Evolutionary conservation across 352 stramenopile species (phyloP).

Genomic region (Phytophthora cryptogea): DNA sequence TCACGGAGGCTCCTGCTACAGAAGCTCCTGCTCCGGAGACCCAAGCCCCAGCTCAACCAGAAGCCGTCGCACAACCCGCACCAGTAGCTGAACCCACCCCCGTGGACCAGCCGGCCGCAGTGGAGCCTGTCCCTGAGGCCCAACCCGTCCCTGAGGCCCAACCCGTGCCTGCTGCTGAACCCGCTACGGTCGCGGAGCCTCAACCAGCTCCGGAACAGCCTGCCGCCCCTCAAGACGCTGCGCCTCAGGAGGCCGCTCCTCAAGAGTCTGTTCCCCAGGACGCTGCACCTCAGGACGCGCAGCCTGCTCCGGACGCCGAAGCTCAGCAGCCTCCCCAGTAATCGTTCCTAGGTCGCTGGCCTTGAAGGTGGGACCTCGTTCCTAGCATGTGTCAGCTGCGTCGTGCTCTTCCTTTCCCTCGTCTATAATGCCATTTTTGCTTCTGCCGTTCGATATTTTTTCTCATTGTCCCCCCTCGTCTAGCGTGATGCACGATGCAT

Average conservation of each 20-base stretch:
- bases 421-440: slow-evolving; percentile 31
- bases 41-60: slow-evolving; percentile 8
- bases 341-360: slow-evolving; percentile 4
- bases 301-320: slow-evolving; percentile 4
- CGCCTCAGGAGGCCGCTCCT: neutral
- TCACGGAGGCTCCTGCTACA: neutral
- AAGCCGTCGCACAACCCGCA: neutral
- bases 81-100: no score
- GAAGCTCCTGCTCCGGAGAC: slow-evolving; percentile 9
- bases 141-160: slow-evolving; percentile 1
- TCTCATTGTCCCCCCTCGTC: neutral
- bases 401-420: neutral
- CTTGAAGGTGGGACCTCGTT: no score
- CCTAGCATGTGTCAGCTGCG: neutral
- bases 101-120: neutral
- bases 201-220: neutral
- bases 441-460: neutral
- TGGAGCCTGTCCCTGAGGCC: slow-evolving; percentile 3
- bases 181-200: slow-evolving; percentile 4
- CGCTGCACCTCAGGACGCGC: neutral
- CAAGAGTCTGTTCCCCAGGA: neutral
- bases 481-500: neutral
- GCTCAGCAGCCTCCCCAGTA: slow-evolving; percentile 16
- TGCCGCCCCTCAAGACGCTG: neutral
- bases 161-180: neutral